A percentile compares a stretch with the other conserved stretches of the same genome.
These are phyloP conservation scores for Alternaria longipes DNA, from an alignment of 2,329 filamentous ascomycete species.

Conservation along the genomic window DNA sequence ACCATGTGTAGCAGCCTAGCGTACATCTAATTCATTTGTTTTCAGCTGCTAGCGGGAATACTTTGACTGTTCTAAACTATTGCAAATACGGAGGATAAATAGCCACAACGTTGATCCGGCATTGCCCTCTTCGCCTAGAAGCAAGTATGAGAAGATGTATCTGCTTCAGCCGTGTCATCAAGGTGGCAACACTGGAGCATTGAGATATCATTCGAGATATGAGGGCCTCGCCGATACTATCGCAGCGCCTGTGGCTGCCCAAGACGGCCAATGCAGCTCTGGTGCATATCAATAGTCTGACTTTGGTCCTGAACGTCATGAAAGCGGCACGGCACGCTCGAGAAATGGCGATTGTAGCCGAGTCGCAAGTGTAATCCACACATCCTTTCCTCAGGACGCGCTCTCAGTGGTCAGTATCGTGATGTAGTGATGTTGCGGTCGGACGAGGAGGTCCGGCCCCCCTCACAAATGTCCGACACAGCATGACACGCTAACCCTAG, in stretches of 20 bases:
- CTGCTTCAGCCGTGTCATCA: background rate
- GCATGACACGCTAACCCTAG: conserved; percentile 21
- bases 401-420: conserved; percentile 20
- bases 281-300: conserved; percentile 21
- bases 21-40: background rate
- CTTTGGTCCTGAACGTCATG: conserved; percentile 17
- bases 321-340: conserved; percentile 3
- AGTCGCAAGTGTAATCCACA: conserved; percentile 3
- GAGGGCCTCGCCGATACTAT: background rate
- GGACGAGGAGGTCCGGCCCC: conserved; percentile 36
- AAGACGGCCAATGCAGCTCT: conserved; percentile 10
- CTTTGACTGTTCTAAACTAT: background rate
- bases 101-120: background rate
- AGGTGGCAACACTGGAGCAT: conserved; percentile 2
- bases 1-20: background rate
- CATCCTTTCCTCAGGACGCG: background rate
- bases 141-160: background rate
- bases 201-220: conserved; percentile 1
- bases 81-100: background rate
- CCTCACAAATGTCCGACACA: conserved; percentile 37
- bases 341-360: conserved; percentile 1
- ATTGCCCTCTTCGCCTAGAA: background rate
- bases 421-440: conserved; percentile 27
- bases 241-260: conserved; percentile 6
- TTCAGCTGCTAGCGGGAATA: background rate